phyloP scores from a whole-genome alignment of 345 rosid species.

The rapeseed (Brassica napus) region DNA sequence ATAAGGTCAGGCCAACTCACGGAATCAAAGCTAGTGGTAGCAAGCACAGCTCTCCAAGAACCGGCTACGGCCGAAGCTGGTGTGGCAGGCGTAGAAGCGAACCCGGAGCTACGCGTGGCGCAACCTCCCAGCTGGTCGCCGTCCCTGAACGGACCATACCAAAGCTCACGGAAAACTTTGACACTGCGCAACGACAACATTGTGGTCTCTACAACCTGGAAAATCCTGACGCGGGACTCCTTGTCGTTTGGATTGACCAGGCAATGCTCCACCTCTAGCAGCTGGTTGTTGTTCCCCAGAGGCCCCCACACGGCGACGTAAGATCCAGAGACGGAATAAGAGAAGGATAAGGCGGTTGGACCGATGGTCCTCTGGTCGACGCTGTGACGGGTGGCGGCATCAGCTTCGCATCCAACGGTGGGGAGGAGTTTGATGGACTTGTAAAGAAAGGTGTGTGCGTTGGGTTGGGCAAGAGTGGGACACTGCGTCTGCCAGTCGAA shows the following conservation, averaged over 20 bases:
- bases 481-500: conserved; percentile 99
- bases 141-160: conserved; percentile 87
- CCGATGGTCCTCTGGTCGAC: conserved; percentile 49
- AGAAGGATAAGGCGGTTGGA: conserved; percentile 43
- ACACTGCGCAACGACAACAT: conserved; percentile 50
- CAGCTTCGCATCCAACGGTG: conserved; percentile 98
- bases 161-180: conserved; percentile 71
- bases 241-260: conserved; percentile 72
- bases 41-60: conserved; percentile 55
- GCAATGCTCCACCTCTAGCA: conserved; percentile 77
- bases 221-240: conserved; percentile 82
- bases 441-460: conserved; percentile 46
- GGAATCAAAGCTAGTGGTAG: conserved; percentile 48
- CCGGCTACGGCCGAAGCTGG: conserved; percentile 60
- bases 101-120: conserved; percentile 72
- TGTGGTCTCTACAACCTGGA: conserved; percentile 49
- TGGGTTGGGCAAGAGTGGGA: conserved; percentile 72
- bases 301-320: conserved; percentile 66
- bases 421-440: conserved; percentile 82
- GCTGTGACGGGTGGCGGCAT: conserved; percentile 79
- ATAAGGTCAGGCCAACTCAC: conserved; percentile 12
- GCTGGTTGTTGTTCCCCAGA: not conserved
- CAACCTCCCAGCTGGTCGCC: conserved; percentile 92
- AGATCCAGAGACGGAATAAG: conserved; percentile 68
- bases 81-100: conserved; percentile 70